These are phyloP conservation scores for Fistulinella cinereoalba DNA, from an alignment of 1,284 basidiomycete species.

Conservation along the genomic window DNA sequence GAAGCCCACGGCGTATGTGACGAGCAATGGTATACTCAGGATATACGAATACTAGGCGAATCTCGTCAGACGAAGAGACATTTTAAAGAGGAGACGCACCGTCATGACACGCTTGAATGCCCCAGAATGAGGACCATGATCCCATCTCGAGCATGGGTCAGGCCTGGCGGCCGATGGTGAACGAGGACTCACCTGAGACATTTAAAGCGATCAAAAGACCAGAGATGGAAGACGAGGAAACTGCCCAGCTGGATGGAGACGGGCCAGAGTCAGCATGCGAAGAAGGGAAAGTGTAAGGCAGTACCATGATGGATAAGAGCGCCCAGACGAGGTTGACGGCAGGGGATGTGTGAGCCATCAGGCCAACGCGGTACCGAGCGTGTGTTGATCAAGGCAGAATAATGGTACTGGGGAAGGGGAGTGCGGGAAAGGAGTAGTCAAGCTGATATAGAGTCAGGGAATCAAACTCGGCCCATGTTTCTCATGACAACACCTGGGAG, in stretches of 20 bases:
- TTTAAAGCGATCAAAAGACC: constrained; percentile 74
- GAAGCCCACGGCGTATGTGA: constrained; percentile 59
- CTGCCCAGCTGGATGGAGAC: constrained; percentile 44
- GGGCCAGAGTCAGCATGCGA: background rate
- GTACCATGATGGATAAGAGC: constrained; percentile 49
- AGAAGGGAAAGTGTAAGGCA: background rate
- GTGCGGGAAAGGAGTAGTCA: too few relatives aligned
- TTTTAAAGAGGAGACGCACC: constrained; percentile 38
- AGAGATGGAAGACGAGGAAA: constrained; percentile 70
- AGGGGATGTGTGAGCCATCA: constrained; percentile 66
- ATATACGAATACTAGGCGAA: constrained; percentile 65
- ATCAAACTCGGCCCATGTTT: too few relatives aligned
- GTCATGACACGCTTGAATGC: constrained; percentile 81
- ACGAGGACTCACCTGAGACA: constrained; percentile 54
- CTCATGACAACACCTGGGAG: too few relatives aligned
- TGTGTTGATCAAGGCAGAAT: too few relatives aligned
- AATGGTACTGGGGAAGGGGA: too few relatives aligned
- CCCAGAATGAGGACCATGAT: constrained; percentile 58
- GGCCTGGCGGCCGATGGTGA: background rate
- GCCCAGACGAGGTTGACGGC: constrained; percentile 62
- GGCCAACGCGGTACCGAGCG: background rate
- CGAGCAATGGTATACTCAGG: constrained; percentile 56
- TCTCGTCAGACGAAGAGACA: background rate
- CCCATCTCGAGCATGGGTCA: constrained; percentile 49
- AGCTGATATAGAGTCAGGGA: too few relatives aligned